Conservation (phyloP, 2,329 filamentous ascomycete species). For the Podosphaera fusca region DNA sequence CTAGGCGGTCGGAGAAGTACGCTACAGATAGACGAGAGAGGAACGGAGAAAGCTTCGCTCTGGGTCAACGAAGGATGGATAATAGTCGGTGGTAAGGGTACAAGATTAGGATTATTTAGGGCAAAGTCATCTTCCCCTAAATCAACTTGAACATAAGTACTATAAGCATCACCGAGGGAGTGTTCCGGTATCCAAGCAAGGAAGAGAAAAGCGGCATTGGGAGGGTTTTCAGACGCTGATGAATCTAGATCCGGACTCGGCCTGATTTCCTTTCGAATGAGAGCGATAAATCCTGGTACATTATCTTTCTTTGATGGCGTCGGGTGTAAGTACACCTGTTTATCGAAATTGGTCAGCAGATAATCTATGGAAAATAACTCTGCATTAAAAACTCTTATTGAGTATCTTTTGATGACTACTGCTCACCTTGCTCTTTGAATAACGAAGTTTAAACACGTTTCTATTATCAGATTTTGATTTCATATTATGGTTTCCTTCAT, state of each 20-base stretch:
- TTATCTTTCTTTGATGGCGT: slow-evolving; percentile 88
- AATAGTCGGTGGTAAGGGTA: slow-evolving; percentile 73
- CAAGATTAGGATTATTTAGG: slow-evolving; percentile 69
- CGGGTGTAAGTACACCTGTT: slow-evolving; percentile 82
- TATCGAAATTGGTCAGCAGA: slow-evolving; percentile 1
- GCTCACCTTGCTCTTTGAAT: slow-evolving; percentile 81
- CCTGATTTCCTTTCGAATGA: slow-evolving; percentile 59
- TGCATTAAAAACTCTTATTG: slow-evolving; percentile 2
- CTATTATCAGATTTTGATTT: slow-evolving; percentile 59
- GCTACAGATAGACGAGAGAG: slow-evolving; percentile 74
- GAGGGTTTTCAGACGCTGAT: slow-evolving; percentile 21
- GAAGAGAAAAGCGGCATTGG: slow-evolving; percentile 48
- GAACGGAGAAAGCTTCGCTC: slow-evolving; percentile 76
- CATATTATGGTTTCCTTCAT: slow-evolving; percentile 88
- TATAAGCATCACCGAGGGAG: slow-evolving; percentile 61
- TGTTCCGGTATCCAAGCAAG: slow-evolving; percentile 79
- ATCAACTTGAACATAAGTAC: slow-evolving; percentile 90
- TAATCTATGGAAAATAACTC: slow-evolving; percentile 2
- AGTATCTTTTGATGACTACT: neutral
- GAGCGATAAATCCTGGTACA: slow-evolving; percentile 75
- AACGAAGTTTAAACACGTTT: slow-evolving; percentile 76
- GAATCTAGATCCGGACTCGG: slow-evolving; percentile 18
- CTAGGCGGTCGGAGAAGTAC: slow-evolving; percentile 77
- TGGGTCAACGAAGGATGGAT: slow-evolving; percentile 48
- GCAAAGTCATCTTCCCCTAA: slow-evolving; percentile 59